These are phyloP conservation scores for Chytridium lagenaria DNA, from an alignment of 371 early-diverging fungal species.

Conservation along the genomic window DNA sequence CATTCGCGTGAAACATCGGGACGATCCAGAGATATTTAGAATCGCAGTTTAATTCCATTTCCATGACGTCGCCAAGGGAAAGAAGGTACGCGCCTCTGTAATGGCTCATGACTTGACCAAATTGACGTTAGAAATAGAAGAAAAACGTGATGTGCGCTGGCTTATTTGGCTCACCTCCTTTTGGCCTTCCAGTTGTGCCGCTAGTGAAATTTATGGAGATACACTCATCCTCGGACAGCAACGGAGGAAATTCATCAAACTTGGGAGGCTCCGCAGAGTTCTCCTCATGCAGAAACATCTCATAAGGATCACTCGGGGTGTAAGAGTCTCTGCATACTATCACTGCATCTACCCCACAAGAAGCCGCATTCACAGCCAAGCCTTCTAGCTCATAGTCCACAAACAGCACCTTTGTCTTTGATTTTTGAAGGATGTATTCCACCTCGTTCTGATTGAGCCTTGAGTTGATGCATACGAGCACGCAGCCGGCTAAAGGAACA, in stretches of 20 bases:
- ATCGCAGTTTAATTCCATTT: conserved; percentile 54
- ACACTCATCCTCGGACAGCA: conserved; percentile 58
- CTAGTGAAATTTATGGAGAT: conserved; percentile 64
- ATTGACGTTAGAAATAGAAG: not conserved
- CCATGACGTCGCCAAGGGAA: conserved; percentile 59
- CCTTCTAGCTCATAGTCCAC: conserved; percentile 60
- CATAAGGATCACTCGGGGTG: conserved; percentile 53
- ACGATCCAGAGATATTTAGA: conserved; percentile 66
- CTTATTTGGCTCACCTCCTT: conserved; percentile 58
- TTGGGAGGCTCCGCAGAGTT: not conserved
- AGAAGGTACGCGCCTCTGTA: conserved; percentile 64
- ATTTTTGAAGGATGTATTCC: conserved; percentile 65
- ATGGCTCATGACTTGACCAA: conserved; percentile 23
- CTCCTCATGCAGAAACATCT: conserved; percentile 50
- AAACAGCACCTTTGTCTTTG: conserved; percentile 61
- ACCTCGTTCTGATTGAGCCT: conserved; percentile 66
- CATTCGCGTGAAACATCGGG: conserved; percentile 75
- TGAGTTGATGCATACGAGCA: conserved; percentile 70
- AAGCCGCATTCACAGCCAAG: conserved; percentile 32
- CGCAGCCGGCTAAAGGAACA: conserved; percentile 65
- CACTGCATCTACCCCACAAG: conserved; percentile 22
- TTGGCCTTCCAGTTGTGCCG: conserved; percentile 71
- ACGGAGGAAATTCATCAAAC: conserved; percentile 61
- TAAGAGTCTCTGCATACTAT: conserved; percentile 35
- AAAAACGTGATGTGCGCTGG: not conserved